Evolutionary conservation across 225 moss, liverwort and hornwort species (phyloP).

Genomic region (Climacium dendroides): DNA sequence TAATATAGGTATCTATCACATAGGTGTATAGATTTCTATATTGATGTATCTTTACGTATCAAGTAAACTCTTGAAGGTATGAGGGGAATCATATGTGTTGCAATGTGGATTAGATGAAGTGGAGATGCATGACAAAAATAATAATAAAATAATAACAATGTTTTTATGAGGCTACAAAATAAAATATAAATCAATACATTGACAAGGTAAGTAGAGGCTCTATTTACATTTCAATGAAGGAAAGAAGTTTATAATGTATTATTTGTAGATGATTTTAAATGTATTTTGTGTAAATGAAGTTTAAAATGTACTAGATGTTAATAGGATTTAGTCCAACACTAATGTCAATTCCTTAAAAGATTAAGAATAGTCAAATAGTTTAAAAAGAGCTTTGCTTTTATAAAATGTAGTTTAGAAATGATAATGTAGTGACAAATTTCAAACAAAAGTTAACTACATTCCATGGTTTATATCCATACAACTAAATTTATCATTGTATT

Average conservation of each 20-base stretch:
- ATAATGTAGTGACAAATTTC: neutral
- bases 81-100: neutral
- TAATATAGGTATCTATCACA: no score
- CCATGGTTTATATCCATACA: neutral
- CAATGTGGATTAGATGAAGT: accelerated
- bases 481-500: neutral
- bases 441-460: neutral
- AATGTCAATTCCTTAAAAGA: no score
- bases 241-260: no score
- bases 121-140: no score
- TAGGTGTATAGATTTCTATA: no score
- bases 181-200: neutral
- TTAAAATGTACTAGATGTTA: neutral
- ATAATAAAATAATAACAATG: neutral
- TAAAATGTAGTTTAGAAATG: neutral
- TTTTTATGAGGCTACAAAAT: neutral
- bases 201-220: neutral
- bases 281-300: neutral
- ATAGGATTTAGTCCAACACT: neutral
- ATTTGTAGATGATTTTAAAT: neutral
- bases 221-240: neutral
- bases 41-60: accelerated
- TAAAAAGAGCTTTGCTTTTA: neutral
- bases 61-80: neutral
- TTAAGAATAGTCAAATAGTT: neutral